phyloP scores from a whole-genome alignment of 345 rosid species.

The Eucalyptus pauciflora region DNA sequence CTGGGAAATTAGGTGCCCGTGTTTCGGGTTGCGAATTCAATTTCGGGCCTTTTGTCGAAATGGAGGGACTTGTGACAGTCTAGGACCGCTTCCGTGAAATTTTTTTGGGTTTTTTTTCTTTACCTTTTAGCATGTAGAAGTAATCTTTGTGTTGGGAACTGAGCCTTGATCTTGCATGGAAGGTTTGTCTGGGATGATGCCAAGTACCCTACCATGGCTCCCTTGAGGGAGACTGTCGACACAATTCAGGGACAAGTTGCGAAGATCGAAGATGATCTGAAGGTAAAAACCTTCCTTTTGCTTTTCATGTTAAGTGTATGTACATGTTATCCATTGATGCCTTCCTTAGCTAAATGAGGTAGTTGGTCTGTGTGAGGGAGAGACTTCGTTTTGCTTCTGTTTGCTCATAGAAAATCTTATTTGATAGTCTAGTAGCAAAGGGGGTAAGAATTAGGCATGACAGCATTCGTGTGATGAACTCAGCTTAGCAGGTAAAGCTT shows the following conservation, averaged over 20 bases:
- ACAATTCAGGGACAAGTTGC: constrained; percentile 72
- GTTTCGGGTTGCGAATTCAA: neutral
- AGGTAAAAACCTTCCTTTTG: constrained; percentile 33
- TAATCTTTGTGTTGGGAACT: neutral
- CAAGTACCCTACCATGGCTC: constrained; percentile 90
- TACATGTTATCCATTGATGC: neutral
- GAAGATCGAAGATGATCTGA: constrained; percentile 98
- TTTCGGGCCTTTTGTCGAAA: neutral
- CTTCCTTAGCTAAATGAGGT: neutral
- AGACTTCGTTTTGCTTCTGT: neutral
- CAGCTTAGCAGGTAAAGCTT: neutral
- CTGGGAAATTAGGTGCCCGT: neutral
- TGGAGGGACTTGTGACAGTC: neutral
- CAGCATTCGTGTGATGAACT: neutral
- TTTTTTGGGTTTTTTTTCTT: neutral
- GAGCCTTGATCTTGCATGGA: neutral
- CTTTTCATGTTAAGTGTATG: neutral
- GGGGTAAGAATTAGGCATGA: neutral
- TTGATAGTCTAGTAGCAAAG: neutral
- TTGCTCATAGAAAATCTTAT: neutral
- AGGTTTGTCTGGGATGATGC: constrained; percentile 99
- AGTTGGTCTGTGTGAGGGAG: neutral
- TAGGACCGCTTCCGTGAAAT: neutral
- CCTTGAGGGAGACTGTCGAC: constrained; percentile 80
- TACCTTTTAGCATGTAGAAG: neutral